These are phyloP conservation scores for Backusella psychrophila DNA, from an alignment of 192 early-diverging fungal genomes.

Conservation along the genomic window DNA sequence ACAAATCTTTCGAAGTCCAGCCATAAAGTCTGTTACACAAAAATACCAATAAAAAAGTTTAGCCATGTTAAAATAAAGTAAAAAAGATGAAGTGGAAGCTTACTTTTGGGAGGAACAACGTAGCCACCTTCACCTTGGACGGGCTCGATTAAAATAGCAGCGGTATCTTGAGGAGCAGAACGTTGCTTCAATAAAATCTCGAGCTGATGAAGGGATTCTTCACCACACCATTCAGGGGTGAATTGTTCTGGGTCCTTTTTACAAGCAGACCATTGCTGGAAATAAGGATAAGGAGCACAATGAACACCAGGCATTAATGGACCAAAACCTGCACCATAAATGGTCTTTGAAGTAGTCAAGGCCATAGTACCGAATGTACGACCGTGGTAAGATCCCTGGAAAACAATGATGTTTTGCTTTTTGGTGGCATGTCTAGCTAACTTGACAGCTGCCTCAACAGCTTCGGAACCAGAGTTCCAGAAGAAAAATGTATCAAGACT, in stretches of 20 bases:
- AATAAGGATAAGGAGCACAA: slow-evolving; percentile 39
- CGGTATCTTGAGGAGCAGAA: slow-evolving; percentile 40
- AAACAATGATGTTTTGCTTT: slow-evolving; percentile 47
- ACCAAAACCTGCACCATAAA: slow-evolving; percentile 37
- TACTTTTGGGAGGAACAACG: slow-evolving; percentile 39
- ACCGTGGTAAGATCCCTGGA: slow-evolving; percentile 46
- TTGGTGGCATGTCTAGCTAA: slow-evolving; percentile 43
- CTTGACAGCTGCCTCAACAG: slow-evolving; percentile 44
- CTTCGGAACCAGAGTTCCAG: slow-evolving; percentile 46
- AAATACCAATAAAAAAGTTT: not conserved
- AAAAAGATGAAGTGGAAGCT: not conserved
- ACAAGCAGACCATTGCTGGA: slow-evolving; percentile 36
- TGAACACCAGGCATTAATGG: slow-evolving; percentile 47
- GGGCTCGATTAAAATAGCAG: slow-evolving; percentile 42
- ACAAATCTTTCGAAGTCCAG: slow-evolving; percentile 35
- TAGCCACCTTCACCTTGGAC: slow-evolving; percentile 47
- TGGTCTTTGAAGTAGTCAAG: slow-evolving; percentile 44
- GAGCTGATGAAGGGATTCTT: slow-evolving; percentile 36
- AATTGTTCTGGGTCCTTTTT: slow-evolving; percentile 28
- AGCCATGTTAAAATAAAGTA: not conserved
- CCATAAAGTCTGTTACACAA: slow-evolving; percentile 27
- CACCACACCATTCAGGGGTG: slow-evolving; percentile 31
- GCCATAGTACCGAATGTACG: slow-evolving; percentile 47
- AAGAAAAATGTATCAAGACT: slow-evolving; percentile 43
- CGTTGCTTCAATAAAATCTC: slow-evolving; percentile 41